phyloP scores from a whole-genome alignment of 371 early-diverging fungal genomes.

The Capillidium rhysosporum region DNA sequence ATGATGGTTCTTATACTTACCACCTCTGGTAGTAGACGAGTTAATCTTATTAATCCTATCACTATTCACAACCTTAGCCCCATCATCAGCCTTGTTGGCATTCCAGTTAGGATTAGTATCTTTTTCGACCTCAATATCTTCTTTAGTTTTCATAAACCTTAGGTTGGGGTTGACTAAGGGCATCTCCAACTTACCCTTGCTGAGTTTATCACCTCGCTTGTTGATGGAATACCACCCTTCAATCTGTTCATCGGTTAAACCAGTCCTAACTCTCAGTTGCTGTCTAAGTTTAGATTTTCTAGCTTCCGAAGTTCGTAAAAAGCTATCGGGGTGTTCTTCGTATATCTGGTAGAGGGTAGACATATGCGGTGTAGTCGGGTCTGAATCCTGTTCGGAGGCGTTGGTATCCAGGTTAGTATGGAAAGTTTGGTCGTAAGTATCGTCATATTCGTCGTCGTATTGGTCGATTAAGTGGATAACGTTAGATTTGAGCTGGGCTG shows the following conservation, averaged over 20 bases:
- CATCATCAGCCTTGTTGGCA: no score
- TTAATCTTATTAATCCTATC: no score
- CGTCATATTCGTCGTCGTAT: conserved; percentile 5
- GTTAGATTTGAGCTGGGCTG: no score
- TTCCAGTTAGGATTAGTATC: no score
- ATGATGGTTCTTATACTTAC: no score
- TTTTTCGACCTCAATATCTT: no score
- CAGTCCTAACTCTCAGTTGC: background rate
- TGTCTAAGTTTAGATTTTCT: background rate
- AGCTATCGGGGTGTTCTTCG: background rate
- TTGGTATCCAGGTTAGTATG: background rate
- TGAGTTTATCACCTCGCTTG: no score
- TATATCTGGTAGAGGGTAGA: background rate
- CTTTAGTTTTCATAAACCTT: no score
- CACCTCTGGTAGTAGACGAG: no score
- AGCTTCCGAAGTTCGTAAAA: background rate
- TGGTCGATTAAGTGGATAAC: background rate
- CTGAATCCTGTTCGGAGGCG: background rate
- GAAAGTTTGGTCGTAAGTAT: background rate
- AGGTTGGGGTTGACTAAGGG: no score
- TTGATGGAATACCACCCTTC: background rate
- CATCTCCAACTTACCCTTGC: no score
- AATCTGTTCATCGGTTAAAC: conserved; percentile 1
- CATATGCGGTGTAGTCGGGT: background rate
- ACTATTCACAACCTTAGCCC: no score